phyloP scores from a whole-genome alignment of 1,284 basidiomycete species.

The Papiliotrema flavescens region DNA sequence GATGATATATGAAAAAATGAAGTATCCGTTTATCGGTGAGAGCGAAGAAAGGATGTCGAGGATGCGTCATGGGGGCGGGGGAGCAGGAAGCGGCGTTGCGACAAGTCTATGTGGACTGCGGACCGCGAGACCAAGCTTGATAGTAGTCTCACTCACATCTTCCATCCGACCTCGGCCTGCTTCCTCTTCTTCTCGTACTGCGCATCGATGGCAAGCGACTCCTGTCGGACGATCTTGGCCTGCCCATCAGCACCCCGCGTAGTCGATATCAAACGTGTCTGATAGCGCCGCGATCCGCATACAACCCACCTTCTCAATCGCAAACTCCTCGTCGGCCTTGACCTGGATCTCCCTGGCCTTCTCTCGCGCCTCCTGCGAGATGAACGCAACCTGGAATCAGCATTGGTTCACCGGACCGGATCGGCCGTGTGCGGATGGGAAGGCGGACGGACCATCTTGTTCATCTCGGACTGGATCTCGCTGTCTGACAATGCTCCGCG shows the following conservation, averaged over 20 bases:
- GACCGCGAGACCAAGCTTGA: no score
- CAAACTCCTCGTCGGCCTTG: conserved; percentile 95
- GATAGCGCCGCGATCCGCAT: background rate
- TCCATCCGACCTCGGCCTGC: conserved; percentile 84
- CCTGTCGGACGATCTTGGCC: conserved; percentile 94
- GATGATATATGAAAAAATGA: no score
- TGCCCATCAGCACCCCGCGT: conserved; percentile 38
- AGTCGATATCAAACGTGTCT: background rate
- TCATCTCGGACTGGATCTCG: conserved; percentile 95
- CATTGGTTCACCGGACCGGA: background rate
- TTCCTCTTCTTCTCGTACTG: conserved; percentile 92
- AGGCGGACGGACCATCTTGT: conserved; percentile 77
- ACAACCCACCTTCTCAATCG: conserved; percentile 79
- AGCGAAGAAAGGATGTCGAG: no score
- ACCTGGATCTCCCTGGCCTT: conserved; percentile 95
- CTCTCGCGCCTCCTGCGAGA: conserved; percentile 93
- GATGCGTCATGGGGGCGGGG: no score
- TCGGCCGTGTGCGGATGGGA: background rate
- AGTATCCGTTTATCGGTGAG: no score
- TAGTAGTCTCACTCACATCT: conserved; percentile 68
- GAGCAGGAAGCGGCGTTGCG: no score
- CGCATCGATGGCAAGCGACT: conserved; percentile 84
- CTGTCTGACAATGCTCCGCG: conserved; percentile 80
- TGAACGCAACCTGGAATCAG: conserved; percentile 74
- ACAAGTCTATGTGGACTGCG: no score